phyloP scores from a whole-genome alignment of 208 protist genomes.

The Zelonia costaricensis region DNA sequence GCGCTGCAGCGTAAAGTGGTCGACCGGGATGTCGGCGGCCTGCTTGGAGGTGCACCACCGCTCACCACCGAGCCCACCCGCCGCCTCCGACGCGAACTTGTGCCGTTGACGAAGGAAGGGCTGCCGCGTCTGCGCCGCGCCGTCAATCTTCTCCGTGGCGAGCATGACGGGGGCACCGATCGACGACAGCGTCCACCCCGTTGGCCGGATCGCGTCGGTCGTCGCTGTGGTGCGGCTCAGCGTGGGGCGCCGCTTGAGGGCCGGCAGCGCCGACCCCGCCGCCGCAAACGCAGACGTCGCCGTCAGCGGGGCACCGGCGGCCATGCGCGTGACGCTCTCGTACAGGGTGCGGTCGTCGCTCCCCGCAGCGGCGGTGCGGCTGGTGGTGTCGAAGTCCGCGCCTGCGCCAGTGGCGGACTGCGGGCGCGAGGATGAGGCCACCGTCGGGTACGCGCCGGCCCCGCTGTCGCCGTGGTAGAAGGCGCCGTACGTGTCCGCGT shows the following conservation, averaged over 20 bases:
- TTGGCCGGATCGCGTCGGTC: background rate
- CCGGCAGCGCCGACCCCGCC: background rate
- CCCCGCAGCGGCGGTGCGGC: background rate
- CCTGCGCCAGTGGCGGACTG: background rate
- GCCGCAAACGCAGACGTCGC: background rate
- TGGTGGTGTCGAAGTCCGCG: background rate
- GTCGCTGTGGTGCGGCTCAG: background rate
- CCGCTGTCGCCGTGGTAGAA: background rate
- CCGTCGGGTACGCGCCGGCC: background rate
- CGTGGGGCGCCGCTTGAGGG: background rate
- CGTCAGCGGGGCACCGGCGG: background rate
- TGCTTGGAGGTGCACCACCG: slow-evolving; percentile 47
- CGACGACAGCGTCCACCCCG: slow-evolving; percentile 4
- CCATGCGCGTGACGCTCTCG: slow-evolving; percentile 27
- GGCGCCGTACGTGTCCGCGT: slow-evolving; percentile 24
- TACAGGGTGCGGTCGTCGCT: slow-evolving; percentile 28
- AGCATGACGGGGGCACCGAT: background rate
- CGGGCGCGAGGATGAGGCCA: background rate
- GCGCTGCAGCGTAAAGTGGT: slow-evolving; percentile 55
- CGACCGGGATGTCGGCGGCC: slow-evolving; percentile 38
- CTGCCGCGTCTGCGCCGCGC: background rate
- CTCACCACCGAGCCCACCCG: background rate
- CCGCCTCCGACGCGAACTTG: background rate
- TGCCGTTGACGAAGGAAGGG: background rate
- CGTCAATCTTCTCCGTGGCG: background rate